Base-by-base conservation (phyloP, 1,284 basidiomycete species). In the Sanghuangporus baumii region DNA sequence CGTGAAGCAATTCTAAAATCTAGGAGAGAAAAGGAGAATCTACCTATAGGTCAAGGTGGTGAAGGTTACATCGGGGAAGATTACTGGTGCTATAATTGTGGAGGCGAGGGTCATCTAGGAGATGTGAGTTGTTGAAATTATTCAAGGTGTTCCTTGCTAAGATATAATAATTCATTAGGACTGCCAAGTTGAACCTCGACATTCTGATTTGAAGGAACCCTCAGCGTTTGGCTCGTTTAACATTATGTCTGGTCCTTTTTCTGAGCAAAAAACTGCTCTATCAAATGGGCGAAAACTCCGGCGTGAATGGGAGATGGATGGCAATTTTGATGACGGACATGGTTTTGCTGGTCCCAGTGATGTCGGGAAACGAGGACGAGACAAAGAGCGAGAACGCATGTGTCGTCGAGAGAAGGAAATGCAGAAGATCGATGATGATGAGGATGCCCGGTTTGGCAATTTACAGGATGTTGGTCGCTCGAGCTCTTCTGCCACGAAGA, bases 51-150 rank as follows among this genome's bases (percentile, higher is more conserved):
- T n/a, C 70, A 86, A 63, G 89, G 89, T n/a, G 88, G 89, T 9
- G 89, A 91, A 71, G 88, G 83, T 3, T 90, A 88, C 71, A 85
- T 92, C 63, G 85, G 82, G 8, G 77, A 76, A 60, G 88, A 88
- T 67, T 78, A 84, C 64, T 94, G 89, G 88, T 97, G 94, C 74
- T 95, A 95, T 75, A 94, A 94, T 70, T 97, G 94, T 69, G 93
- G 91, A 31, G 74, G 76, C 38, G 74, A 75, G 57, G 93, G 91
- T 4, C 94, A 97, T 73, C 84, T 91, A 71, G 94, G 94, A 51
- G 94, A 96, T 71, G 94, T 93, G 69, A 76, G 87, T 80, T 43
- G 62, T 55, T 57, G 40, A 37, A 40, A 11, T 14, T 46, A 7
- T 46, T 18, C 16, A 18, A 16, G 7, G 16, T 46, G 3, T n/a